These are phyloP conservation scores for Ceratobasidium sp. DNA, from an alignment of 1,284 basidiomycete species.

Conservation along the genomic window DNA sequence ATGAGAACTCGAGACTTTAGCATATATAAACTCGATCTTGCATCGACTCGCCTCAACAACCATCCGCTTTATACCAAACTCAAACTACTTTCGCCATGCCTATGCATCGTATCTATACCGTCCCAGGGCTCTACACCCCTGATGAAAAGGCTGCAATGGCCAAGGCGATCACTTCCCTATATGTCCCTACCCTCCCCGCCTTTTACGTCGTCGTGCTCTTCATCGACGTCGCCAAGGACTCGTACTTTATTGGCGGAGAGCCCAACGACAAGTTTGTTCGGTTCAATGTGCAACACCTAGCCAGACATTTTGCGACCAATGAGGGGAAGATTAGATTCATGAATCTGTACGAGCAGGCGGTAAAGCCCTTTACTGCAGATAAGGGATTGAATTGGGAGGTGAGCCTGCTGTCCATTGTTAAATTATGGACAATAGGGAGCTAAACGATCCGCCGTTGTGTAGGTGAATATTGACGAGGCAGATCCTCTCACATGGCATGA, in stretches of 20 bases:
- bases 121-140: slow-evolving; percentile 21
- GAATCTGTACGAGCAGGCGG: slow-evolving; percentile 2
- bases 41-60: too few relatives aligned
- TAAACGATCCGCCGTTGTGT: not conserved
- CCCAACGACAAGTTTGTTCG: slow-evolving; percentile 18
- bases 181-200: not conserved
- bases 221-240: slow-evolving; percentile 23
- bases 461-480: slow-evolving; percentile 36
- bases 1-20: not conserved
- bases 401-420: not conserved
- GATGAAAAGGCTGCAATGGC: slow-evolving; percentile 15
- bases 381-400: slow-evolving; percentile 41
- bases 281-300: slow-evolving; percentile 23
- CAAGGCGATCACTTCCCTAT: slow-evolving; percentile 17
- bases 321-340: slow-evolving; percentile 21
- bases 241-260: slow-evolving; percentile 32
- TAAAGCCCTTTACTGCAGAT: slow-evolving; percentile 26
- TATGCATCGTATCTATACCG: slow-evolving; percentile 33
- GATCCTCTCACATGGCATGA: slow-evolving; percentile 36
- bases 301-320: slow-evolving; percentile 8
- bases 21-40: not conserved
- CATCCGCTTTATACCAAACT: not conserved
- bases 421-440: not conserved
- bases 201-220: slow-evolving; percentile 33
- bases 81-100: slow-evolving; percentile 15